phyloP scores from a whole-genome alignment of 73 alveolate species.

The Paramecium primaurelia region DNA sequence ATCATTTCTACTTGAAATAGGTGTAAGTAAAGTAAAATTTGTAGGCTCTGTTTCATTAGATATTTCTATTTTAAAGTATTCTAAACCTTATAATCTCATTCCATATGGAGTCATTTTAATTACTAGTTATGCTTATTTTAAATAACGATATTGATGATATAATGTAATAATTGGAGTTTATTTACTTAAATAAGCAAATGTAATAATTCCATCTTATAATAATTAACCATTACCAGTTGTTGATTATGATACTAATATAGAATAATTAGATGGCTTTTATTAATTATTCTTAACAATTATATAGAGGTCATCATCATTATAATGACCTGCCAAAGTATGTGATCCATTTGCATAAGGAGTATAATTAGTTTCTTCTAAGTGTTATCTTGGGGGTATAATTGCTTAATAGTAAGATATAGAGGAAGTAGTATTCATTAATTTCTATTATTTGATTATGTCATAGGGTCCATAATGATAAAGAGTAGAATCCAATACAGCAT shows the following conservation, averaged over 20 bases:
- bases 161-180: neutral
- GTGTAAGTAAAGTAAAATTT: neutral
- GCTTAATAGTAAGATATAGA: neutral
- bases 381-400: conserved; percentile 18
- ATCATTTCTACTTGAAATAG: neutral
- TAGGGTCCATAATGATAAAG: neutral
- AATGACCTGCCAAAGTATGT: conserved; percentile 41
- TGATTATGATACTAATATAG: neutral
- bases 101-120: neutral
- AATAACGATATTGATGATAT: neutral
- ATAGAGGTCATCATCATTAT: conserved; percentile 32
- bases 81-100: neutral
- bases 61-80: neutral
- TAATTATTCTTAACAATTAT: neutral
- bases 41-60: neutral
- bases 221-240: neutral
- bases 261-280: neutral
- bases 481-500: neutral
- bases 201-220: neutral
- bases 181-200: neutral
- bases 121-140: neutral
- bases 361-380: neutral
- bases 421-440: neutral
- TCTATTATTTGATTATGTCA: neutral
- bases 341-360: conserved; percentile 5